These are phyloP conservation scores for Pichia nanzhaoensis DNA, from an alignment of 805 yeast genomes.

Conservation along the genomic window DNA sequence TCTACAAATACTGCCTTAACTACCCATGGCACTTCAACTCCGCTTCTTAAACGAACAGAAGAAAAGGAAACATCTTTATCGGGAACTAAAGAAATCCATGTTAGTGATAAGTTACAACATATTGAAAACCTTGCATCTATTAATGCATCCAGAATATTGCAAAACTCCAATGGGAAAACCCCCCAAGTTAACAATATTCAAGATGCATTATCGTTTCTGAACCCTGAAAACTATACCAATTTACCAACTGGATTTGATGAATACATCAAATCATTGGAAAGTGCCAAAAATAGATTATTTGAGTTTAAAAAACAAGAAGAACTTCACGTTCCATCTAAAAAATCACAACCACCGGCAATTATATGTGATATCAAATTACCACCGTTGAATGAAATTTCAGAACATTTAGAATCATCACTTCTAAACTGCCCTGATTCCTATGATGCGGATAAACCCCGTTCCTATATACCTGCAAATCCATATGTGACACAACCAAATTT, in stretches of 20 bases:
- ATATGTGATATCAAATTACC: conserved; percentile 43
- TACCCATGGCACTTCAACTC: not conserved
- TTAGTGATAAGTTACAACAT: not conserved
- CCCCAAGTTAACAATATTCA: conserved; percentile 6
- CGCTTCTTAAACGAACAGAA: not conserved
- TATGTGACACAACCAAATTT: conserved; percentile 87
- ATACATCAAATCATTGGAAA: conserved; percentile 25
- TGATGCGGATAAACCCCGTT: conserved; percentile 78
- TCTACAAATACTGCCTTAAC: not conserved
- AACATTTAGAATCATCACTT: conserved; percentile 67
- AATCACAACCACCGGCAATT: conserved; percentile 11
- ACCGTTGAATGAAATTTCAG: conserved; percentile 45
- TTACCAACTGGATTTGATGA: conserved; percentile 23
- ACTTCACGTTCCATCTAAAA: conserved; percentile 11
- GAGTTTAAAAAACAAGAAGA: conserved; percentile 11
- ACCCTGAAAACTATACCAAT: conserved; percentile 19
- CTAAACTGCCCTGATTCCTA: conserved; percentile 90
- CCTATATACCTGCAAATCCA: conserved; percentile 67
- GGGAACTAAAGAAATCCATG: not conserved
- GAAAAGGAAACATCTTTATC: not conserved
- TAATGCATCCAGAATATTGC: conserved; percentile 5
- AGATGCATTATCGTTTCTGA: conserved; percentile 18
- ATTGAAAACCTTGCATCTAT: conserved; percentile 5
- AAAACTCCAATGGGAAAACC: not conserved
- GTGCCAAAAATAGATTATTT: conserved; percentile 27